Evolutionary conservation across 805 yeast genomes (phyloP).

Genomic region (Pichia occidentalis): DNA sequence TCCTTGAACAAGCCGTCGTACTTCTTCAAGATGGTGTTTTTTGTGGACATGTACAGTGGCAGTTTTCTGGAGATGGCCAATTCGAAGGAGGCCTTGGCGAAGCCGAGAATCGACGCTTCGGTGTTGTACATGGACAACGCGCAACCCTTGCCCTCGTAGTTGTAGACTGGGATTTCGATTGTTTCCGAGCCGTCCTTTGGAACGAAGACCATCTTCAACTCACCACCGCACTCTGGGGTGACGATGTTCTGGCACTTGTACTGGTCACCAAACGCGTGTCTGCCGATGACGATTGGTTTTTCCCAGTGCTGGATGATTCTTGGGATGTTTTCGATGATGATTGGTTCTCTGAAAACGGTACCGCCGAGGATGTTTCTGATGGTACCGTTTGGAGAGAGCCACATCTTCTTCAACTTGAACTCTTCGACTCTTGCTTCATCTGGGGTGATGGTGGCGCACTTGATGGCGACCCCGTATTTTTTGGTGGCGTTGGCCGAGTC

Average conservation of each 20-base stretch:
- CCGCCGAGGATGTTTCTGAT: slow-evolving; percentile 94
- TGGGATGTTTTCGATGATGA: slow-evolving; percentile 81
- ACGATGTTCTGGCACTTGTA: slow-evolving; percentile 88
- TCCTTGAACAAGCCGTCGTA: slow-evolving; percentile 97
- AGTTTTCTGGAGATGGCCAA: slow-evolving; percentile 72
- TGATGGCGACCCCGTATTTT: slow-evolving; percentile 87
- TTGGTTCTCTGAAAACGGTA: slow-evolving; percentile 95
- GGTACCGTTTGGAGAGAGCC: slow-evolving; percentile 97
- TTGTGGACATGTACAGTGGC: slow-evolving; percentile 83
- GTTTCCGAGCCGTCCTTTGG: slow-evolving; percentile 58
- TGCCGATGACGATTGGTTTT: slow-evolving; percentile 91
- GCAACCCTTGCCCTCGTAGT: slow-evolving; percentile 69
- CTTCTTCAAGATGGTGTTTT: slow-evolving; percentile 88
- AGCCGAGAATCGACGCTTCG: slow-evolving; percentile 80
- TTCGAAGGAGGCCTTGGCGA: slow-evolving; percentile 90
- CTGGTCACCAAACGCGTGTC: slow-evolving; percentile 97
- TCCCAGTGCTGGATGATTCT: slow-evolving; percentile 89
- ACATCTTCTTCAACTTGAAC: slow-evolving; percentile 87
- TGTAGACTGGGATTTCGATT: slow-evolving; percentile 54
- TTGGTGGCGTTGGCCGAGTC: slow-evolving; percentile 89
- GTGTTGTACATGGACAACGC: slow-evolving; percentile 95
- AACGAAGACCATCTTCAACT: slow-evolving; percentile 67
- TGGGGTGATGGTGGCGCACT: slow-evolving; percentile 98
- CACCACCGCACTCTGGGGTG: slow-evolving; percentile 70
- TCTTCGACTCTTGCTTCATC: slow-evolving; percentile 94